phyloP scores from a whole-genome alignment of 495 filamentous ascomycete genomes.

The Aspergillus egyptiacus region DNA sequence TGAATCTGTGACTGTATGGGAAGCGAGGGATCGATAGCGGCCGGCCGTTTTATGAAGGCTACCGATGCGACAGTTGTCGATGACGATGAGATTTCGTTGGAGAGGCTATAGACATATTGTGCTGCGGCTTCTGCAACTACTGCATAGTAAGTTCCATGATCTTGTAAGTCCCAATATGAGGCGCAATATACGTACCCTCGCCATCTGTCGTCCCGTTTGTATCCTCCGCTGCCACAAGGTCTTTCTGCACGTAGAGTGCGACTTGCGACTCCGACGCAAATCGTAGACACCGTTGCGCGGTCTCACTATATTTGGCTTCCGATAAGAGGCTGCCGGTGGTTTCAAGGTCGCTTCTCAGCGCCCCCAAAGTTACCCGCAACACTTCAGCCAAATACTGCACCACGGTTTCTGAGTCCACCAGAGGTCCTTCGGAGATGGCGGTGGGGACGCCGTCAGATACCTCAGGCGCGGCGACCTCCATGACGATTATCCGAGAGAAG shows the following conservation, averaged over 20 bases:
- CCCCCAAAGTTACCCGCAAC: constrained; percentile 78
- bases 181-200: constrained; percentile 26
- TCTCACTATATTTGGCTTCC: constrained; percentile 61
- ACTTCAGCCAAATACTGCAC: constrained; percentile 76
- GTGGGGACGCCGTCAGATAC: constrained; percentile 42
- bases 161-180: background rate
- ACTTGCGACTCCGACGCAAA: constrained; percentile 84
- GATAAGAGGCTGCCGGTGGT: constrained; percentile 76
- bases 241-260: constrained; percentile 85
- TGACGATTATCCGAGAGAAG: constrained; percentile 26
- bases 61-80: constrained; percentile 76
- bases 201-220: constrained; percentile 45
- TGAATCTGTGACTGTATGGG: constrained; percentile 82
- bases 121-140: constrained; percentile 21
- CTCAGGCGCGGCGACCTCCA: constrained; percentile 48
- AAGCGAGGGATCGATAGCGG: constrained; percentile 72
- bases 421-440: constrained; percentile 29
- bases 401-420: constrained; percentile 55
- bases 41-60: constrained; percentile 81
- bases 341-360: constrained; percentile 73
- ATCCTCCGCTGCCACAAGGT: constrained; percentile 53
- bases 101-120: constrained; percentile 68
- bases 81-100: constrained; percentile 72
- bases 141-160: constrained; percentile 3
- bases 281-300: constrained; percentile 76